Evolutionary conservation across 2,329 filamentous ascomycete genomes (phyloP).

Genomic region (Periconia sp.): DNA sequence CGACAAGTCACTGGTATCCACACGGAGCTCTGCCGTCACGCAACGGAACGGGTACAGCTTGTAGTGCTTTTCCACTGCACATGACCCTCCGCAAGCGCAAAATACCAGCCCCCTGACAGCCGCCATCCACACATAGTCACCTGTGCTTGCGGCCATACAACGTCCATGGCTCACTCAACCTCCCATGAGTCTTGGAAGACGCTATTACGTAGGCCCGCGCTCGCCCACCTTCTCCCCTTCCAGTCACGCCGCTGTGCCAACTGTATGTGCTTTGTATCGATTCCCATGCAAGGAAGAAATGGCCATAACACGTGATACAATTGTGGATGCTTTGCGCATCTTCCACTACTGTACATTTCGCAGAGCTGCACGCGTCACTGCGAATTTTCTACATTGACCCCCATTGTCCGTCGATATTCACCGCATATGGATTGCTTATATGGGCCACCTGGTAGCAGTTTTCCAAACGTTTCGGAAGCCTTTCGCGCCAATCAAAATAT

Average conservation of each 20-base stretch:
- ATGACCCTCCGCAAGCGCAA: constrained; percentile 29
- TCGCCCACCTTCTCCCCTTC: not conserved
- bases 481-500: not conserved
- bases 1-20: constrained; percentile 19
- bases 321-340: not conserved
- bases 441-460: not conserved
- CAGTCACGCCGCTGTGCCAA: not conserved
- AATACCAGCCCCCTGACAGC: constrained; percentile 22
- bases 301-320: too few species aligned
- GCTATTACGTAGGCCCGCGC: constrained; percentile 26
- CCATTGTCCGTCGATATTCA: not conserved
- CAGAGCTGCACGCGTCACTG: too few species aligned
- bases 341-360: not conserved
- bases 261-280: not conserved
- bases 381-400: not conserved
- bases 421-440: not conserved
- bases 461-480: not conserved
- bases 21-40: constrained; percentile 20
- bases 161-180: constrained; percentile 13
- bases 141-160: constrained; percentile 22
- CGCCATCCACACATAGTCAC: constrained; percentile 10
- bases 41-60: constrained; percentile 17
- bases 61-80: constrained; percentile 23
- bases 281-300: not conserved
- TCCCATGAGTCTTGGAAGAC: constrained; percentile 12